Evolutionary conservation across 305 asterid species (phyloP).

Genomic region (Andrographis paniculata): DNA sequence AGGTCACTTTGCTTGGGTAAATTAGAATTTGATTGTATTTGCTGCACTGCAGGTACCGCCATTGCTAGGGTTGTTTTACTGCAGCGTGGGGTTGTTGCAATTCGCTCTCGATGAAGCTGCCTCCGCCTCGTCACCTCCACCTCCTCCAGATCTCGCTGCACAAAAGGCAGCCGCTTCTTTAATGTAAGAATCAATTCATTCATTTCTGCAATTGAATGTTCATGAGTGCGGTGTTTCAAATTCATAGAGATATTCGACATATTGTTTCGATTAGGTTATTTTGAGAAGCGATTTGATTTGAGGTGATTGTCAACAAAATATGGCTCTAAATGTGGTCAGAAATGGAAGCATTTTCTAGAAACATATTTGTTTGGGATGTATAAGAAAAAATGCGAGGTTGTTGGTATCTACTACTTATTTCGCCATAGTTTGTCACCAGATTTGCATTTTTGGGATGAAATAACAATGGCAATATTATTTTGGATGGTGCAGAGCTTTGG

Average conservation of each 20-base stretch:
- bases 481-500: conserved; percentile 34
- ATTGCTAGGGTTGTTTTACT: conserved; percentile 58
- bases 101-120: conserved; percentile 37
- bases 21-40: not conserved
- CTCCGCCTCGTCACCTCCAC: conserved; percentile 2
- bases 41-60: conserved; percentile 41
- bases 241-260: too few relatives aligned
- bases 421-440: not conserved
- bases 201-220: too few relatives aligned
- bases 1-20: too few relatives aligned
- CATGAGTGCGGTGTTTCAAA: too few relatives aligned
- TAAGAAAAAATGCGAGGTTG: too few relatives aligned
- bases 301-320: too few relatives aligned
- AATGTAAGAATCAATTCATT: conserved; percentile 18
- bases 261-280: too few relatives aligned
- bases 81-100: conserved; percentile 51
- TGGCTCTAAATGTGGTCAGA: too few relatives aligned
- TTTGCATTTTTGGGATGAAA: not conserved
- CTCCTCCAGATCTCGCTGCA: conserved; percentile 21
- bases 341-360: too few relatives aligned
- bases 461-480: not conserved
- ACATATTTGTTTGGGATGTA: too few relatives aligned
- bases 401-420: too few relatives aligned
- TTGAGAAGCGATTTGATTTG: too few relatives aligned
- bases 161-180: conserved; percentile 33